Evolutionary conservation across 371 early-diverging fungal genomes (phyloP), one percentile per base, ranked within the genome.

Genomic region (Mucor lusitanicus): DNA sequence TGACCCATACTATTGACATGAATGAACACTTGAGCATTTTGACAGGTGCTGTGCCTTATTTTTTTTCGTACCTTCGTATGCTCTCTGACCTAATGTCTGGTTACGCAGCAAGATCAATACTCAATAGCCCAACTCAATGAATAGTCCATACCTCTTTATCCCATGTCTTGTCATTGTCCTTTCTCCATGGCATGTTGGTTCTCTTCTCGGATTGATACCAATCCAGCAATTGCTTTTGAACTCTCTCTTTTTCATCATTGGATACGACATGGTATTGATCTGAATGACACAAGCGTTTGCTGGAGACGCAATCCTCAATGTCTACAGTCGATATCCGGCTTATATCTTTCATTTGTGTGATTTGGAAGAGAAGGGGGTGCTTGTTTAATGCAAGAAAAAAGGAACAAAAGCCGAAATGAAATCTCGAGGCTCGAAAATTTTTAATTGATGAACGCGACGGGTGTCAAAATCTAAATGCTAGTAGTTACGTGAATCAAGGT

Each of bases 151-250:
- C 68, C 65, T 75, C 55, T 11, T 53, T 59, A 60, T 78, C 73
- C 71, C 66, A 69, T 11, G 35, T 56, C 21, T 50, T 40, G 21
- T 76, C 64, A 44, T 23, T 67, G 12, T 64, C 74, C 58, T 82
- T 80, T 50, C 93, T 76, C 94, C 94, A 93, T 4, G 94, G 94
- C 75, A 93, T 76, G 25, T 79, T 81, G 3, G 76, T 78, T 44
- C 94, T 82, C 60, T 87, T 79, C 39, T 89, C 73, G 15, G 60
- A 59, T 57, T 91, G 90, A 64, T 85, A 93, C 91, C 92, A 92
- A 2, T 71, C 70, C 5, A 93, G 65, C 33, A 93, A 72, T 21
- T 72, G 68, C 7, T 70, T 32, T 56, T 83, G 87, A n/a, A 90
- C 68, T 12, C 63, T 53, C 3, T 53, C n/a, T 21, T 70, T 68